Conservation (phyloP, 1,284 basidiomycete genomes). For the Ganoderma lingzhi region DNA sequence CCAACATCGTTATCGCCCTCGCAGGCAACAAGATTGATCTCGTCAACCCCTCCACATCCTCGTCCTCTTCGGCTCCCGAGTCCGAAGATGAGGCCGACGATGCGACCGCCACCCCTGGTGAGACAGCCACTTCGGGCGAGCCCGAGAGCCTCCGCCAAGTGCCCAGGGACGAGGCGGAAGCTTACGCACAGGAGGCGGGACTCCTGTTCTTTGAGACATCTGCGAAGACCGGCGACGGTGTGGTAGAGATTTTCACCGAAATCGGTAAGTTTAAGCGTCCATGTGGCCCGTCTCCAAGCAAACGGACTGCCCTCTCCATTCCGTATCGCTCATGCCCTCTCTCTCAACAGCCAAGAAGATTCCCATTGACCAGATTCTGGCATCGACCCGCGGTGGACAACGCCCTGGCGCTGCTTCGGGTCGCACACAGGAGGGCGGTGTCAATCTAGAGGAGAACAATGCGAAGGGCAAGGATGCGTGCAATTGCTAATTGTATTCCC, state of each 20-base stretch:
- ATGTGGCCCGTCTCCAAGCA: constrained; percentile 13
- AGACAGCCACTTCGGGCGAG: constrained; percentile 60
- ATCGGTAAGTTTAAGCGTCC: constrained; percentile 70
- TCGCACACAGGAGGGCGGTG: constrained; percentile 66
- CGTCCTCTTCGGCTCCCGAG: constrained; percentile 57
- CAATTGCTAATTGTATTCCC: constrained; percentile 60
- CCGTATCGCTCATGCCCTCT: constrained; percentile 5
- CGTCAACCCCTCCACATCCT: constrained; percentile 73
- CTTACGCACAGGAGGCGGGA: constrained; percentile 93
- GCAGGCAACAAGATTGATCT: constrained; percentile 97
- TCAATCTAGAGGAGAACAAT: constrained; percentile 79
- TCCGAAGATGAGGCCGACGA: constrained; percentile 87
- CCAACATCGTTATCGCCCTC: constrained; percentile 98
- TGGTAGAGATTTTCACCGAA: constrained; percentile 98
- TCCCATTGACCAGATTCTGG: constrained; percentile 91
- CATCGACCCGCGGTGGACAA: constrained; percentile 73
- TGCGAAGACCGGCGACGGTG: constrained; percentile 97
- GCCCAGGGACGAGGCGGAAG: constrained; percentile 92
- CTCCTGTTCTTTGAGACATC: constrained; percentile 98
- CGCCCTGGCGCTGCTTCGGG: constrained; percentile 66
- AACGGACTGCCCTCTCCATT: constrained; percentile 23
- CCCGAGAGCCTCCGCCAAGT: constrained; percentile 86
- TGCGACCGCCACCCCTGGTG: constrained; percentile 86
- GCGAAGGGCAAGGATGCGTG: constrained; percentile 79
- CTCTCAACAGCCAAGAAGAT: constrained; percentile 86